A percentile compares a stretch with the other conserved stretches of the same genome.
Conservation (phyloP, 345 rosid species). For the Eucalyptus decipiens region DNA sequence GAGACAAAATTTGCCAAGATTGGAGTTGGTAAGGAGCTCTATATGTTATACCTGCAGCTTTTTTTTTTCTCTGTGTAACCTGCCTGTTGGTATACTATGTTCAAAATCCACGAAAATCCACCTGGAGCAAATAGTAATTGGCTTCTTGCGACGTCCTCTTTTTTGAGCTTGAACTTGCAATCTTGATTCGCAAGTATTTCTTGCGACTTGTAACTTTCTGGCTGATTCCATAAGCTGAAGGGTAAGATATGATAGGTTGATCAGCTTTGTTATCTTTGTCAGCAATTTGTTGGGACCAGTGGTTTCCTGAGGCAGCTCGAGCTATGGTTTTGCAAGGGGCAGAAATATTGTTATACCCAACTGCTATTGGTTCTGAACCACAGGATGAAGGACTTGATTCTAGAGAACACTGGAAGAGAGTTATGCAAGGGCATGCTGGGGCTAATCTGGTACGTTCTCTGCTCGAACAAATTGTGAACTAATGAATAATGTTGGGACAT, state of each 20-base stretch:
- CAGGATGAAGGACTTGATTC: slow-evolving; percentile 93
- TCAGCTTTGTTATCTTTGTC: not conserved
- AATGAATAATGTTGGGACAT: not conserved
- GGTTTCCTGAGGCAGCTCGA: slow-evolving; percentile 95
- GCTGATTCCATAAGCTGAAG: not conserved
- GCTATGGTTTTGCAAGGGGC: slow-evolving; percentile 91
- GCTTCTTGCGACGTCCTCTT: not conserved
- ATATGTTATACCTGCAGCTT: not conserved
- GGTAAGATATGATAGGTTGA: not conserved
- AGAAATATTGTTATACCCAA: slow-evolving; percentile 81
- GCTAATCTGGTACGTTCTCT: slow-evolving; percentile 65
- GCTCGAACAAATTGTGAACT: not conserved
- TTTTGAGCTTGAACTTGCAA: not conserved
- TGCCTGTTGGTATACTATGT: not conserved
- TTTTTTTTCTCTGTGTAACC: not conserved
- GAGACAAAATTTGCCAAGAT: slow-evolving; percentile 82
- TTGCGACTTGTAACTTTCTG: not conserved
- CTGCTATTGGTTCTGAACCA: slow-evolving; percentile 96
- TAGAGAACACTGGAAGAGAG: slow-evolving; percentile 84
- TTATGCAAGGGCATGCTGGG: slow-evolving; percentile 99
- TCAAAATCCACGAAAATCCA: not conserved
- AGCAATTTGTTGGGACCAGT: slow-evolving; percentile 98
- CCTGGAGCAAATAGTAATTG: not conserved
- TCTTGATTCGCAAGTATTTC: not conserved
- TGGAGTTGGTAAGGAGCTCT: slow-evolving; percentile 61